phyloP scores from a whole-genome alignment of 1,139 yeast species.

The Pichia sp. region DNA sequence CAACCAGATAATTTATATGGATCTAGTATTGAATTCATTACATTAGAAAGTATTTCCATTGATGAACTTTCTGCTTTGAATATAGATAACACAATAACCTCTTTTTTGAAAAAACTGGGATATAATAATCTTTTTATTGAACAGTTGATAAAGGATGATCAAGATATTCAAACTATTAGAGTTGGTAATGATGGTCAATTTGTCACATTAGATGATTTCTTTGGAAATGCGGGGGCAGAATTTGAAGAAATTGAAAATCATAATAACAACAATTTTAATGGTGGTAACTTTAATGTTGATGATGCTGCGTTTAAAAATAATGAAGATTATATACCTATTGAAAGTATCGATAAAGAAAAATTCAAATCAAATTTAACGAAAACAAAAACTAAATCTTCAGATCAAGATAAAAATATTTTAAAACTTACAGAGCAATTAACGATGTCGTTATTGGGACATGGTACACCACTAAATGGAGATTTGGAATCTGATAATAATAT shows the following conservation, averaged over 20 bases:
- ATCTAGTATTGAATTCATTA: conserved; percentile 55
- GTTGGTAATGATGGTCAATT: conserved; percentile 26
- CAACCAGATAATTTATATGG: conserved; percentile 35
- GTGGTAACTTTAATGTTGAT: neutral
- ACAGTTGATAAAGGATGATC: conserved; percentile 30
- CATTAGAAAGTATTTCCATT: conserved; percentile 41
- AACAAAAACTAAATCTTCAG: neutral
- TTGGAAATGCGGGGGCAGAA: conserved; percentile 10
- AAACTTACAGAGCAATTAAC: conserved; percentile 17
- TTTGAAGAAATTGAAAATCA: conserved; percentile 7
- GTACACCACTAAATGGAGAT: conserved; percentile 4
- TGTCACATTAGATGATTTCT: conserved; percentile 28
- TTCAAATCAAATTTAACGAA: neutral
- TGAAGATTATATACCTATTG: neutral
- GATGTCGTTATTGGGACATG: conserved; percentile 21
- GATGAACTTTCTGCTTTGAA: conserved; percentile 25
- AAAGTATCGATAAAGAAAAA: neutral
- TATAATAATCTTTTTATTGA: conserved; percentile 27
- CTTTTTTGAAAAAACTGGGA: conserved; percentile 19
- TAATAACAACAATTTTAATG: neutral
- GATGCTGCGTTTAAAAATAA: neutral
- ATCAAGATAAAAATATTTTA: conserved; percentile 9
- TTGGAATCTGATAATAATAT: conserved; percentile 2
- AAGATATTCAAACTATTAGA: conserved; percentile 27
- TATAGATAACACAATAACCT: neutral